These are phyloP conservation scores for Rheum nobile DNA, from an alignment of 148 eudicot species.

Conservation along the genomic window DNA sequence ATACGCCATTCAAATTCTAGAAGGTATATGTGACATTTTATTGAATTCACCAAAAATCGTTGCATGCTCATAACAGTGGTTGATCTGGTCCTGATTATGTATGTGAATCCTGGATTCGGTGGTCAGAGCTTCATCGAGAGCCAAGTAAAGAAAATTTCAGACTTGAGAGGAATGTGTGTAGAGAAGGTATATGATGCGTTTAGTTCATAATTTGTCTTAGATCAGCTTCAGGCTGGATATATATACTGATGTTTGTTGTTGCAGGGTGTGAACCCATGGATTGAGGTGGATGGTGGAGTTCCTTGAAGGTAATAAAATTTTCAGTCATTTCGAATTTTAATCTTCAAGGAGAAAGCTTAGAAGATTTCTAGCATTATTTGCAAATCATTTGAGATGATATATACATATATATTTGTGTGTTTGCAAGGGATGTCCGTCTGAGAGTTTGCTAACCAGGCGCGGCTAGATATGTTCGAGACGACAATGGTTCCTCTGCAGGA, in stretches of 20 bases:
- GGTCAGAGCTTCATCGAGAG: slow-evolving; percentile 99
- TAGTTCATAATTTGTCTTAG: slow-evolving; percentile 9
- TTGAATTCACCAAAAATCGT: no score
- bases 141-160: slow-evolving; percentile 93
- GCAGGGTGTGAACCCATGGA: slow-evolving; percentile 99
- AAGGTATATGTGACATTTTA: neutral
- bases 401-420: no score
- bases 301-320: no score
- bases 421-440: no score
- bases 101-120: slow-evolving; percentile 99
- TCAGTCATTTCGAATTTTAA: no score
- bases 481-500: no score
- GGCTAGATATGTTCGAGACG: no score
- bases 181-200: slow-evolving; percentile 55
- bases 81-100: slow-evolving; percentile 94
- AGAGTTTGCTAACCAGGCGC: no score
- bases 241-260: slow-evolving; percentile 8
- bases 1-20: neutral
- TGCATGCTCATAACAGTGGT: slow-evolving; percentile 43
- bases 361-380: no score
- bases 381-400: no score
- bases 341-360: no score
- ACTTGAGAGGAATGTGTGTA: slow-evolving; percentile 72
- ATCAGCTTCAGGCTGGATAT: no score
- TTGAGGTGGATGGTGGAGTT: slow-evolving; percentile 99